Conservation (phyloP, 1,284 basidiomycete species). For the Ustilago loliicola region DNA sequence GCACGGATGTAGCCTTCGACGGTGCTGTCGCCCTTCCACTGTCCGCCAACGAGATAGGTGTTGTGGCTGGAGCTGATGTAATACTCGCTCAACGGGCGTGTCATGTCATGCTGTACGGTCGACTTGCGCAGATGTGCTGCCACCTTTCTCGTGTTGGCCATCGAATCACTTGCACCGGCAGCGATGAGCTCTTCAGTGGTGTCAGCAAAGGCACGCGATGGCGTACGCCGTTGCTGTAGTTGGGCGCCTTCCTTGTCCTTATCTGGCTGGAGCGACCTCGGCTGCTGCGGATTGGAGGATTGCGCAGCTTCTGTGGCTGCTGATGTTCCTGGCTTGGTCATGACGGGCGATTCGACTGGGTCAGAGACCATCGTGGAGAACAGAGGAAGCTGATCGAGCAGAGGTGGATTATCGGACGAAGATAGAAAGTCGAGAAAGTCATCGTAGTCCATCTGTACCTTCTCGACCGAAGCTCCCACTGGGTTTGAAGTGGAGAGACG, state of each 20-base stretch:
- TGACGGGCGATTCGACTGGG: constrained; percentile 22
- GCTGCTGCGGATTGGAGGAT: constrained; percentile 1
- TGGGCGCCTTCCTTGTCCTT: constrained; percentile 3
- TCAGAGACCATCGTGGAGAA: constrained; percentile 47
- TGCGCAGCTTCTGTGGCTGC: constrained; percentile 4
- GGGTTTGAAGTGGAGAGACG: constrained; percentile 28
- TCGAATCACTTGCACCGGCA: constrained; percentile 39
- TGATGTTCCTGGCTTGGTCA: constrained; percentile 10
- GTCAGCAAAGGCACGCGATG: constrained; percentile 44
- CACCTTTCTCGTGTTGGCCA: constrained; percentile 38
- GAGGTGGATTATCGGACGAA: constrained; percentile 62
- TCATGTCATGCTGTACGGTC: constrained; percentile 74
- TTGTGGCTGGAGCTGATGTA: constrained; percentile 96
- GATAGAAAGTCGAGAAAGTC: constrained; percentile 64
- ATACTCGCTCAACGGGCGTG: constrained; percentile 85
- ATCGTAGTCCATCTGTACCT: constrained; percentile 46
- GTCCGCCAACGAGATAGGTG: constrained; percentile 94
- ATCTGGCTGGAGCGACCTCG: neutral
- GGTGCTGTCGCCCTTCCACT: constrained; percentile 91
- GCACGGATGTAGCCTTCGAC: constrained; percentile 96
- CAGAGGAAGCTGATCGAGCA: constrained; percentile 50
- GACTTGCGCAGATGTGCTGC: constrained; percentile 47
- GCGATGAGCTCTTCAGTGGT: constrained; percentile 47
- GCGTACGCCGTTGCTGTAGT: constrained; percentile 24
- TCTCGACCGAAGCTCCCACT: constrained; percentile 11